A percentile compares a stretch with the other conserved stretches of the same genome.
Evolutionary conservation across 148 eudicot genomes (phyloP).

Genomic region (Camellia lanceoleosa): DNA sequence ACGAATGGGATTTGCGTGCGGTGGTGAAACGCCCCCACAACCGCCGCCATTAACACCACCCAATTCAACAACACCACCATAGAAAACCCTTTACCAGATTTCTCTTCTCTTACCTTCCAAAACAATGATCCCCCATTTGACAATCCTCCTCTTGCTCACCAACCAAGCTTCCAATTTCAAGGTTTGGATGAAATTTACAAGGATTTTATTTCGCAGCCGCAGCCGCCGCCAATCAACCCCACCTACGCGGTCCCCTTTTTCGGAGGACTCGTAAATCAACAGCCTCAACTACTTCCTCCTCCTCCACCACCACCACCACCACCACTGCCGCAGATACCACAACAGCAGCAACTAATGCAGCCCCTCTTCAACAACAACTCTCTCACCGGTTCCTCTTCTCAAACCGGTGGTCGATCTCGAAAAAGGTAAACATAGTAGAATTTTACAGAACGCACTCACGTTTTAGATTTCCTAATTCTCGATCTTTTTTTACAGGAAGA

Average conservation of each 20-base stretch:
- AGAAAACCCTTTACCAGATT: conserved; percentile 15
- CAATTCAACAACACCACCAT: neutral
- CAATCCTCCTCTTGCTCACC: neutral
- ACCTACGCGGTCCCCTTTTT: neutral
- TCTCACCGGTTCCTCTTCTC: conserved; percentile 15
- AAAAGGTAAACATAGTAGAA: conserved; percentile 21
- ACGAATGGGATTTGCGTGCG: conserved; percentile 52
- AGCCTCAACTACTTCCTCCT: neutral
- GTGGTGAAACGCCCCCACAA: conserved; percentile 41
- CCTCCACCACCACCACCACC: neutral
- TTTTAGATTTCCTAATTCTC: neutral
- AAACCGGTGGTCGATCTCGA: conserved; percentile 20
- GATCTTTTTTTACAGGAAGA: conserved; percentile 33
- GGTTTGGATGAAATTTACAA: conserved; percentile 34
- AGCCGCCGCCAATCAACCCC: conserved; percentile 3
- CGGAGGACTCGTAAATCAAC: conserved; percentile 5
- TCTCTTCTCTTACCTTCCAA: conserved; percentile 13
- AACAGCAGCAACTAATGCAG: neutral
- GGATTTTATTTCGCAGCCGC: conserved; percentile 9
- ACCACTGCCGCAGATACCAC: neutral
- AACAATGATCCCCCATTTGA: conserved; percentile 9
- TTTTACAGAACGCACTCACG: neutral
- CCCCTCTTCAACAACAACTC: neutral
- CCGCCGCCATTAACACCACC: conserved; percentile 18
- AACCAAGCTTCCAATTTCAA: conserved; percentile 11